Evolutionary conservation across 2,329 filamentous ascomycete genomes (phyloP), one percentile per base, ranked within the genome.

Genomic region (Colletotrichum sp.): DNA sequence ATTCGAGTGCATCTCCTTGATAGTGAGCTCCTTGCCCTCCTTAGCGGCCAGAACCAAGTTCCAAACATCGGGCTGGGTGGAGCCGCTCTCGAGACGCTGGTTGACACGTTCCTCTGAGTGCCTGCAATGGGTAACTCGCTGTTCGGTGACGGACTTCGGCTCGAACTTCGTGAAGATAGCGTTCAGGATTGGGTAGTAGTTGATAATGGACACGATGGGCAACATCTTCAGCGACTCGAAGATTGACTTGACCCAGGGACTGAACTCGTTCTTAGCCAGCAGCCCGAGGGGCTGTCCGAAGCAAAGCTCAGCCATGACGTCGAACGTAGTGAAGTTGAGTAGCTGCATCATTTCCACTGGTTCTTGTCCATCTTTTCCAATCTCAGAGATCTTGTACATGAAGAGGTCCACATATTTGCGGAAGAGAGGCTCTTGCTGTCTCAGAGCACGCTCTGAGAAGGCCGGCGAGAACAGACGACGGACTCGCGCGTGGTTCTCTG

Each of bases 401-500:
- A 88, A 82, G 27, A 85, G 76, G 55, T 85, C 80, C 30, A 83
- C 82, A 75, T 87, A 86, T 3, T 79, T 81, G 68, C 82, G 80
- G 75, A 88, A 79, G 12, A 80, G 66, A 11, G 76, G 76, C 55
- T 80, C 78, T 34, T 80, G 79, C 16, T 73, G 67, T 12, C 77
- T 77, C 55, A 80, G 19, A 6, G 75, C 76, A 7, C 79, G 66
- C 15, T 79, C 79, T 6, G 78, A 79, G 67, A 80, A 80, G 5
- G 79, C 79, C 4, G 79, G 79, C 3, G 75, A 71, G 59, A 80
- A 80, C 3, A 80, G 52, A 3, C 77, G 76, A 9, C 79, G 76
- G 3, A 79, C 44, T 12, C 79, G 72, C 19, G 72, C n/a, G 27
- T 80, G 79, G 30, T 79, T 71, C 22, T 78, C 75, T 12, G 77